Evolutionary conservation across 176 grass and related monocot genomes (phyloP), one percentile per base, ranked within the genome.

Genomic region (Metroxylon sagu): DNA sequence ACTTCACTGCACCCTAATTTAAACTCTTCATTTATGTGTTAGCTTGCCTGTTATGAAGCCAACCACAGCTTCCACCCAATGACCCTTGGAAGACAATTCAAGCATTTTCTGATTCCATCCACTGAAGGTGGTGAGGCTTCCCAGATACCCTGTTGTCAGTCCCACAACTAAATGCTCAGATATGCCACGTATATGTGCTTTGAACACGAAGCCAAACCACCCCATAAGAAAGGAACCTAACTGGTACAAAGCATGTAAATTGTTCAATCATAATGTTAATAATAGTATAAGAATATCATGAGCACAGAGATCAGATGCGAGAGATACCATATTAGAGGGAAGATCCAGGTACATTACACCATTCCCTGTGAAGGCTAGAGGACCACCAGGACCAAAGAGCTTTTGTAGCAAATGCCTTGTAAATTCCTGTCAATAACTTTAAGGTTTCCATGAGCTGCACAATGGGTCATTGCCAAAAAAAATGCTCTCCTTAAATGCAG

Each of bases 181-280:
- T 53, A 91, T 70, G 14, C 80, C 54, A 5, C 82, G 66, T 57
- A 97, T 69, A 52, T 97, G 84, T 52, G 87, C 76, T 77, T 97
- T 97, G 69, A 91, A 88, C 48, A 98, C 89, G 35, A 98, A 92
- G 50, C 93, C 93, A 39, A 98, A 83, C 87, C 84, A 92, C 54
- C 84, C 93, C 87, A 98, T 98, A 21, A 98, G 53, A 67, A 98
- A 98, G 62, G 93, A 98, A 78, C 93, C 93, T 31, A 98, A 62
- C 93, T 98, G 87, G 49, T 57, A 27, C 26, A 69, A 66, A 74
- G 19, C 18, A 52, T 59, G 50, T 67, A 74, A 25, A 6, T 64
- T 29, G 28, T 21, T 31, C 73, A 28, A 69, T 43, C 12, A 23
- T 48, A 26, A 14, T 5, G 16, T 16, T 26, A 21, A 65, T 6